Percentiles rank a stretch among this genome's conserved stretches.
Evolutionary conservation across 2,329 filamentous ascomycete species (phyloP).

Genomic region (Plenodomus tracheiphilus): DNA sequence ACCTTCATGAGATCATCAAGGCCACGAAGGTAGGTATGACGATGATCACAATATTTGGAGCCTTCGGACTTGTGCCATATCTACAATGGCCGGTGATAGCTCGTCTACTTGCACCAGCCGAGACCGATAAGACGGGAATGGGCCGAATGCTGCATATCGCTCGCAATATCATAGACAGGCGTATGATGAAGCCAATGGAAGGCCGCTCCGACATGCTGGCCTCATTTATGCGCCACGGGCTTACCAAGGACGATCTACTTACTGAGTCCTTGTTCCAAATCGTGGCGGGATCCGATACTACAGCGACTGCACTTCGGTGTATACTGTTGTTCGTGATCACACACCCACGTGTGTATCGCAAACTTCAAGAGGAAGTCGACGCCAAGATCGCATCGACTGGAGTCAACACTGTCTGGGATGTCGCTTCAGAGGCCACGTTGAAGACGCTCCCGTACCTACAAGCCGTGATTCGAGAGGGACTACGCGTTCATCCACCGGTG

Average conservation of each 20-base stretch:
- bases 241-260: slow-evolving; percentile 45
- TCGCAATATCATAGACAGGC: slow-evolving; percentile 20
- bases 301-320: slow-evolving; percentile 57
- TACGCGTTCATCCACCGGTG: slow-evolving; percentile 46
- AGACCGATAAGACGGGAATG: slow-evolving; percentile 37
- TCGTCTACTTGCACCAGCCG: slow-evolving; percentile 23
- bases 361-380: slow-evolving; percentile 52
- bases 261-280: slow-evolving; percentile 50
- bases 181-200: slow-evolving; percentile 42
- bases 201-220: slow-evolving; percentile 57
- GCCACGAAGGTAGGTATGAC: slow-evolving; percentile 43
- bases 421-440: slow-evolving; percentile 53
- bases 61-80: slow-evolving; percentile 14
- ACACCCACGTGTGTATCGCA: slow-evolving; percentile 49
- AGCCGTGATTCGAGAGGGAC: slow-evolving; percentile 51
- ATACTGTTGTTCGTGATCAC: slow-evolving; percentile 57
- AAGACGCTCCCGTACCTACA: slow-evolving; percentile 48
- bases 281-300: slow-evolving; percentile 61
- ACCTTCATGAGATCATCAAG: slow-evolving; percentile 50
- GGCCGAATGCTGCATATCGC: slow-evolving; percentile 27
- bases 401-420: slow-evolving; percentile 18
- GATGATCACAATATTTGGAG: slow-evolving; percentile 5
- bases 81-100: slow-evolving; percentile 23
- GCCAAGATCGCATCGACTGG: slow-evolving; percentile 30
- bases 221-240: slow-evolving; percentile 53